phyloP scores from a whole-genome alignment of 805 yeast genomes.

The Candida vartiovaarae region DNA sequence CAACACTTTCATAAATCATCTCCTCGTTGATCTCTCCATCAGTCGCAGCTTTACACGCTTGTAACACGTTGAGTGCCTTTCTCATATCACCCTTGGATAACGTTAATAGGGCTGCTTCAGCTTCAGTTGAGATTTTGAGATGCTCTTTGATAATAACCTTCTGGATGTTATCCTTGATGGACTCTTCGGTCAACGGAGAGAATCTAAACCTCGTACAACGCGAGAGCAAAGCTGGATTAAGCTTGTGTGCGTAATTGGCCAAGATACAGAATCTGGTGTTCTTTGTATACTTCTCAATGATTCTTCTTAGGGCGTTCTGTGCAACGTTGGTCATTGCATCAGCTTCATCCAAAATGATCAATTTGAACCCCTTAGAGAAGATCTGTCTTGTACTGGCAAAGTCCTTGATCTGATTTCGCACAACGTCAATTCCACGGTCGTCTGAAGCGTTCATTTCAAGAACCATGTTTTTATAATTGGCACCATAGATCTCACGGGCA shows the following conservation, averaged over 20 bases:
- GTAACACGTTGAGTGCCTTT: slow-evolving; percentile 85
- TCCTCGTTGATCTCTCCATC: slow-evolving; percentile 57
- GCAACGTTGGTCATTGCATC: slow-evolving; percentile 91
- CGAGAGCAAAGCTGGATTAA: slow-evolving; percentile 90
- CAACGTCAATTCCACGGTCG: slow-evolving; percentile 96
- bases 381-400: slow-evolving; percentile 96
- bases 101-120: slow-evolving; percentile 56
- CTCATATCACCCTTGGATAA: slow-evolving; percentile 96
- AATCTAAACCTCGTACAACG: slow-evolving; percentile 95
- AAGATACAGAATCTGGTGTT: slow-evolving; percentile 93
- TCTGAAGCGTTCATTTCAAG: slow-evolving; percentile 94
- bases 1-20: slow-evolving; percentile 89
- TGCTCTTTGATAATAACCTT: slow-evolving; percentile 66
- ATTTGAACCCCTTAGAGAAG: slow-evolving; percentile 76
- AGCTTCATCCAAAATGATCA: slow-evolving; percentile 92
- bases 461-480: slow-evolving; percentile 78
- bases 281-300: slow-evolving; percentile 85
- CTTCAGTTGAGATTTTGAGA: slow-evolving; percentile 50
- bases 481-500: slow-evolving; percentile 84
- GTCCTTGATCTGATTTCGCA: slow-evolving; percentile 93
- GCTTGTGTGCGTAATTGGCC: slow-evolving; percentile 92
- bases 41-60: slow-evolving; percentile 83
- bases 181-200: slow-evolving; percentile 64
- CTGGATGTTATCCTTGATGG: slow-evolving; percentile 61
- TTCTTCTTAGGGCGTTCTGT: slow-evolving; percentile 71